These are phyloP conservation scores for Fusarium sublunatum DNA, from an alignment of 2,329 filamentous ascomycete genomes.

Conservation along the genomic window DNA sequence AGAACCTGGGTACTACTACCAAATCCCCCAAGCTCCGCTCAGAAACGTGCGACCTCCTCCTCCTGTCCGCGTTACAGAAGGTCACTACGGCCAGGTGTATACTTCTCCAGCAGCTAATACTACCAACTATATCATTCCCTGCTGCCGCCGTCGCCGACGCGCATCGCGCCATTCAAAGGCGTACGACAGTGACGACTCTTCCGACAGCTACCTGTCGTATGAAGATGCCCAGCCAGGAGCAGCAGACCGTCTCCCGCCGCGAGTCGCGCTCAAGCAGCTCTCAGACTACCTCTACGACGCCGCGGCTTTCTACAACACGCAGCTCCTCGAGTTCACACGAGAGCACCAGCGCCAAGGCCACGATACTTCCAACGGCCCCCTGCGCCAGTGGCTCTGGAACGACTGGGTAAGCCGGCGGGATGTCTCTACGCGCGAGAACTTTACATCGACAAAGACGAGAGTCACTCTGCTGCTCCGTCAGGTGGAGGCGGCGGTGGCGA, in stretches of 20 bases:
- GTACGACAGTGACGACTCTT: constrained; percentile 12
- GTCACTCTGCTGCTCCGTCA: constrained; percentile 17
- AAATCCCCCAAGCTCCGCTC: constrained; percentile 2
- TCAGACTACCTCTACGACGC: constrained; percentile 24
- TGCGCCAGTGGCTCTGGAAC: constrained; percentile 29
- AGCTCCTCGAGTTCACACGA: constrained; percentile 19
- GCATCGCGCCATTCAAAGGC: constrained; percentile 5
- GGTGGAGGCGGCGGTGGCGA: constrained; percentile 17
- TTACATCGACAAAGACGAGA: constrained; percentile 26
- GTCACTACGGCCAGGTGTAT: constrained; percentile 16
- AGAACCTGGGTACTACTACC: constrained; percentile 17
- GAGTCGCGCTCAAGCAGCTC: constrained; percentile 31
- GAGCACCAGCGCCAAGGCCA: constrained; percentile 17
- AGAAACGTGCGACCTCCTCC: constrained; percentile 1
- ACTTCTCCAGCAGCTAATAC: constrained; percentile 2
- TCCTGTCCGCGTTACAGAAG: constrained; percentile 7
- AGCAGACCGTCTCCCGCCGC: constrained; percentile 27
- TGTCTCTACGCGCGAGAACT: constrained; percentile 8
- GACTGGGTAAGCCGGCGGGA: constrained; percentile 23
- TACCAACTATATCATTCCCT: constrained; percentile 4
- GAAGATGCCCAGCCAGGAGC: constrained; percentile 2
- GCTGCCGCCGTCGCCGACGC: constrained; percentile 25
- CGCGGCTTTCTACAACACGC: constrained; percentile 16
- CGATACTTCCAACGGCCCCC: constrained; percentile 13
- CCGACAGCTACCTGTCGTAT: constrained; percentile 12